Evolutionary conservation across 2,329 filamentous ascomycete genomes (phyloP).

Genomic region (Pseudogymnoascus sp.): DNA sequence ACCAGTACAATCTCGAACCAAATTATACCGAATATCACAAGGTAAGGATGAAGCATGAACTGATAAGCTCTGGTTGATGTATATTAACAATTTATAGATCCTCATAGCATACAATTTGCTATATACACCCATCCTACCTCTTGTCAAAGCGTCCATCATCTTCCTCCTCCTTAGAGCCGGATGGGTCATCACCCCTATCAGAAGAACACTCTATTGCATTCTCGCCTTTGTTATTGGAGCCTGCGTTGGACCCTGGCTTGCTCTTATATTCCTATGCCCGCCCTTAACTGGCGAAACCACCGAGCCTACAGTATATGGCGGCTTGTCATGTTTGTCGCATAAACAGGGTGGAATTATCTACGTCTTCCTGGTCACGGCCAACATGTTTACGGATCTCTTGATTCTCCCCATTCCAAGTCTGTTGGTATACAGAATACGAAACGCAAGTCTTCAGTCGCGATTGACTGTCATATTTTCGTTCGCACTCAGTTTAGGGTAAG

Average conservation of each 20-base stretch:
- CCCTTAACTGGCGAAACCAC: neutral
- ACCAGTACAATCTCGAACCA: conserved; percentile 2
- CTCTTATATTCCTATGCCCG: neutral
- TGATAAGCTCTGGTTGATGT: neutral
- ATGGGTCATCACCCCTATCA: neutral
- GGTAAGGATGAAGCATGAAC: neutral
- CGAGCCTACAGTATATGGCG: neutral
- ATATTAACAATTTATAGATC: neutral
- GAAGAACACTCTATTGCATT: conserved; percentile 1
- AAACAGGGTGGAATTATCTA: neutral
- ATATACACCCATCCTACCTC: conserved; percentile 3
- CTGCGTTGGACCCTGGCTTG: conserved; percentile 1
- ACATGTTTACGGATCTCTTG: conserved; percentile 8
- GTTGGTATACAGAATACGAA: conserved; percentile 7
- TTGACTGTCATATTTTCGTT: conserved; percentile 3
- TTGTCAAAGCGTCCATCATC: neutral
- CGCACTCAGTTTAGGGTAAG: conserved; percentile 4
- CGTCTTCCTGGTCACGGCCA: conserved; percentile 6
- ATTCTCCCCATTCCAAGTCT: conserved; percentile 1
- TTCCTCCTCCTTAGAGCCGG: neutral
- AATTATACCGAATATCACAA: neutral
- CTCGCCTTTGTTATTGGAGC: conserved; percentile 2
- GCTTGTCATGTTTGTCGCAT: neutral
- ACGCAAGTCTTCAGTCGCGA: conserved; percentile 5
- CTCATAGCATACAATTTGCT: conserved; percentile 3